These are phyloP conservation scores for Globisporangium cederbergense DNA, from an alignment of 352 stramenopile genomes.

Conservation along the genomic window DNA sequence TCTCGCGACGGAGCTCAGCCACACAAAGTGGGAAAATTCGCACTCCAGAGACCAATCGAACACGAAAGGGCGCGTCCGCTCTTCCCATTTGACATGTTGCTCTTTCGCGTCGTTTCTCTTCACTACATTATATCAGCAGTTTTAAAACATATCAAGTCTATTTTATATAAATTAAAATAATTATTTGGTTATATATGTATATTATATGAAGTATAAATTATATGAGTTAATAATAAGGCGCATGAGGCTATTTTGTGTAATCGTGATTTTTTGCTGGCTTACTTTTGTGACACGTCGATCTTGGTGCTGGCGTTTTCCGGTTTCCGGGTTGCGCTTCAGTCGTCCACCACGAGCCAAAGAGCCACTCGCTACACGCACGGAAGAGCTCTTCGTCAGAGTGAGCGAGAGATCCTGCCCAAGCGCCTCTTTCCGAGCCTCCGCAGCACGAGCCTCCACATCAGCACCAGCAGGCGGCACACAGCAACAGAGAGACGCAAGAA, in stretches of 20 bases:
- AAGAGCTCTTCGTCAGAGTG: background rate
- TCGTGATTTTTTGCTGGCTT: background rate
- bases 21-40: background rate
- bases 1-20: background rate
- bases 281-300: background rate
- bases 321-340: background rate
- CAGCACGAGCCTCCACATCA: background rate
- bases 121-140: no score
- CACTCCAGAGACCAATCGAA: background rate
- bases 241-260: background rate
- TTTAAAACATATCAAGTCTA: no score
- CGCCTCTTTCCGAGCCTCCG: background rate
- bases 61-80: background rate
- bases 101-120: background rate
- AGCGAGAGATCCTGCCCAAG: background rate
- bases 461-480: no score
- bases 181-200: background rate
- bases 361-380: background rate
- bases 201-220: background rate
- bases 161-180: no score
- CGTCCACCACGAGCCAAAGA: background rate
- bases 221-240: no score
- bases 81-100: background rate
- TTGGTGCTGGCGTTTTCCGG: constrained; percentile 9
- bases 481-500: background rate